Evolutionary conservation across 257 asterid genomes (phyloP).

Genomic region (Salvia hispanica): DNA sequence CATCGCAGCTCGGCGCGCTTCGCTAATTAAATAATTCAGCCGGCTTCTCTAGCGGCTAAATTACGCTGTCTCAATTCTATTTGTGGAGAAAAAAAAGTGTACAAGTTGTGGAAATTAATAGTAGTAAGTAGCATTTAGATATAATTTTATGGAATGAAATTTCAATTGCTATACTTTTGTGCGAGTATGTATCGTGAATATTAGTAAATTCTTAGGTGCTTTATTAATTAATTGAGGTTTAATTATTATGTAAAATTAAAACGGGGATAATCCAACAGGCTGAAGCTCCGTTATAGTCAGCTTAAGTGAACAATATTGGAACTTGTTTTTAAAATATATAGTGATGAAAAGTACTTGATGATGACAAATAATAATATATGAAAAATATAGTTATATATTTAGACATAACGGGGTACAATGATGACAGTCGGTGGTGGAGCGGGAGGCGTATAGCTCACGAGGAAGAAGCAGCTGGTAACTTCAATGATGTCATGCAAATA

Average conservation of each 20-base stretch:
- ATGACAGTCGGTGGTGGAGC: slow-evolving; percentile 65
- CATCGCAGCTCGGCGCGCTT: slow-evolving; percentile 2
- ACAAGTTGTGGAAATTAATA: no score
- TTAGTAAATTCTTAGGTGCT: neutral
- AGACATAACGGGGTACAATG: slow-evolving; percentile 43
- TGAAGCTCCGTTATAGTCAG: slow-evolving; percentile 25
- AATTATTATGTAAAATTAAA: neutral
- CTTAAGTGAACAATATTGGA: neutral
- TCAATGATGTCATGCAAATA: slow-evolving; percentile 38
- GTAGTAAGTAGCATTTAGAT: no score
- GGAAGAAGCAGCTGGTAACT: slow-evolving; percentile 41
- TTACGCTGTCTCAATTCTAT: neutral
- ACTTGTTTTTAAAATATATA: neutral
- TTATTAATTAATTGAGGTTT: neutral
- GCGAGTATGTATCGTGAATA: no score
- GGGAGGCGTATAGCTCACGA: slow-evolving; percentile 54
- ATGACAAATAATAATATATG: slow-evolving; percentile 17
- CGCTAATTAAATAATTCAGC: neutral
- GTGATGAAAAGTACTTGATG: slow-evolving; percentile 36
- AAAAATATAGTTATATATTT: neutral
- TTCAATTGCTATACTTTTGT: neutral
- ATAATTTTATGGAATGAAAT: neutral
- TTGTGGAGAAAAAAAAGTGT: neutral
- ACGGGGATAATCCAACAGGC: slow-evolving; percentile 21
- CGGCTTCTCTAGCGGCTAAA: neutral